Evolutionary conservation across 805 yeast genomes (phyloP), one percentile per base, ranked within the genome.

Genomic region (Monosporozyma aerobia): DNA sequence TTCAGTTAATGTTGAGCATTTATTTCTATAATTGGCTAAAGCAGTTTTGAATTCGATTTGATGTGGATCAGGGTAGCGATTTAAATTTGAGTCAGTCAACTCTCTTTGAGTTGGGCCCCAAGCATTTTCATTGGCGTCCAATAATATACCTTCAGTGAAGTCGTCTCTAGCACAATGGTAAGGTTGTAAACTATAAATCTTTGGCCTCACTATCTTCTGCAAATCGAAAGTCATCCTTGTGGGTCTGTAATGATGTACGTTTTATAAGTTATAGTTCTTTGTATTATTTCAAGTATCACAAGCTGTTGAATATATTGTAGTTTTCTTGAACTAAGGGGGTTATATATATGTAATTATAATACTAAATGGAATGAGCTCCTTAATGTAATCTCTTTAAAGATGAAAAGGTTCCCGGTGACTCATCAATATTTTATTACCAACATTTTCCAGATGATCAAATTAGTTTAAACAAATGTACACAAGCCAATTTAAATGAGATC

Each of bases 131-230:
- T 94, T 94, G 53, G 99, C 99, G 69, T 94, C 99, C 51, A 94
- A 74, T 23, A 94, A 74, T 45, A 94, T 76, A 32, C 99, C 99
- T 39, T 78, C 89, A 54, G 80, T 85, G 75, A 83, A 92, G 65
- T 92, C 98, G 64, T 94, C 99, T 70, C 99, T 76, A 3, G 99
- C 99, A 70, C 99, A 94, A 51, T 96, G 79, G 69, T 94, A 94
- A 8, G 99, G 98, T 73, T 86, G 90, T 52, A 94, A 75, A 2
- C 79, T 70, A 54, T 80, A 76, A 54, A 94, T 89, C 60, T 92
- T 94, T 22, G 97, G 96, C 69, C 99, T 78, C 2, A 87, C 85
- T 35, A 90, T 61, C 29, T 59, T 58, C 27, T 66, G 45, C 25
- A 68, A 54, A 49, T 65, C 63, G 45, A 56, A 63, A 63, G 56